These are phyloP conservation scores for Meira miltonrushii DNA, from an alignment of 1,284 basidiomycete genomes.

Conservation along the genomic window DNA sequence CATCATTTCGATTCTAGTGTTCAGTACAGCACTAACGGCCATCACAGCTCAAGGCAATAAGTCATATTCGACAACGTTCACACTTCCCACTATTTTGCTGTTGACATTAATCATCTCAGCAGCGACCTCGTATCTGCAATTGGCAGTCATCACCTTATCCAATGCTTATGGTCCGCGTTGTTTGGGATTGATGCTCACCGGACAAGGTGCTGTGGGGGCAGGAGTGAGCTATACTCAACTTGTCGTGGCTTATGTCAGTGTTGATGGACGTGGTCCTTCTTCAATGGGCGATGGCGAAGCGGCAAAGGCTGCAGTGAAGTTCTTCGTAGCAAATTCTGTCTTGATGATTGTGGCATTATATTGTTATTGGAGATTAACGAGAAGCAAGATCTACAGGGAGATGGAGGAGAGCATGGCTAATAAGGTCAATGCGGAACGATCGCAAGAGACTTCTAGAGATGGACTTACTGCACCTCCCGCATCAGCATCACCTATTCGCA, in stretches of 20 bases:
- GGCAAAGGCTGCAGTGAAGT: conserved; percentile 8
- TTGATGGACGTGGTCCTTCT: conserved; percentile 5
- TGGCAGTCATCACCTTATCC: conserved; percentile 41
- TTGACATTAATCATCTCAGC: conserved; percentile 28
- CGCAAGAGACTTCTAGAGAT: not conserved
- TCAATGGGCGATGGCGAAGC: conserved; percentile 2
- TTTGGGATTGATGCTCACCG: conserved; percentile 45
- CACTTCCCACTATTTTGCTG: not conserved
- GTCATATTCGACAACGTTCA: not conserved
- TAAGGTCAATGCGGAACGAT: not conserved
- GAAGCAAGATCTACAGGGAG: conserved; percentile 1
- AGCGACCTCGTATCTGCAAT: conserved; percentile 39
- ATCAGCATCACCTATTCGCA: conserved; percentile 4
- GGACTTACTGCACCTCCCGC: not conserved
- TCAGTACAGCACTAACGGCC: conserved; percentile 20
- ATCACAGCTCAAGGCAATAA: not conserved
- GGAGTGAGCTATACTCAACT: conserved; percentile 37
- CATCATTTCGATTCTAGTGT: conserved; percentile 12
- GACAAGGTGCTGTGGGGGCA: conserved; percentile 40
- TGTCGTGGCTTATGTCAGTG: conserved; percentile 22
- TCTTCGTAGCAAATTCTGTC: conserved; percentile 2
- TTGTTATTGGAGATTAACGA: not conserved
- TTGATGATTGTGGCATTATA: conserved; percentile 10
- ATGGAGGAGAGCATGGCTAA: not conserved
- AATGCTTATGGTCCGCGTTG: conserved; percentile 34